Conservation (phyloP, 73 alveolate species). For the Symbiodinium natans region DNA sequence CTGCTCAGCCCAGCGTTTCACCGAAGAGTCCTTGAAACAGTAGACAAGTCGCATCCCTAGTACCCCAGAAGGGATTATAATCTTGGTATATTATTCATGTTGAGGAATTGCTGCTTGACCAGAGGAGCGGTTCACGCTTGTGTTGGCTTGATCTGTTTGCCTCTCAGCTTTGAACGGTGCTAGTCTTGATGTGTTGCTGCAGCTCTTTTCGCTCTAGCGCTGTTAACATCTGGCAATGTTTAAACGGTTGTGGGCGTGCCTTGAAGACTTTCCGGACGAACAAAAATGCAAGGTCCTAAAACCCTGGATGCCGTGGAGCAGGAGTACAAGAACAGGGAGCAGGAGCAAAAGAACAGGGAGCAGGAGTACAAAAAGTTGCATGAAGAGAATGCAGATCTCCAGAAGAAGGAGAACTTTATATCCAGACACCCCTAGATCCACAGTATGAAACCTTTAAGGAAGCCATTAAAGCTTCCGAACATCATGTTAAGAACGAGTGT, state of each 20-base stretch:
- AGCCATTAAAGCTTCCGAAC: no score
- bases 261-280: neutral
- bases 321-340: neutral
- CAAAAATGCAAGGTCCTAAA: neutral
- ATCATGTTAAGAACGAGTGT: no score
- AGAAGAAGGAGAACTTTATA: no score
- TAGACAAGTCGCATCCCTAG: no score
- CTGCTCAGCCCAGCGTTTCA: neutral
- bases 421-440: no score
- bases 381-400: neutral
- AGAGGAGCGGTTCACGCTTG: neutral
- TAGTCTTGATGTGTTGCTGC: neutral
- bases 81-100: no score
- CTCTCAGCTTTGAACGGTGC: neutral
- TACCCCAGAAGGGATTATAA: no score
- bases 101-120: neutral
- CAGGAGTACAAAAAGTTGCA: no score
- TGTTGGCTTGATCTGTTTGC: neutral
- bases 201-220: neutral
- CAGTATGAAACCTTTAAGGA: no score
- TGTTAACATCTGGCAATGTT: neutral
- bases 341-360: no score
- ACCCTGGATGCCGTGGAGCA: neutral
- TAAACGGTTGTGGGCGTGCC: neutral
- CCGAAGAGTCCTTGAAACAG: neutral